phyloP scores from a whole-genome alignment of 768 basidiomycete genomes.

The Infundibulicybe gibba region DNA sequence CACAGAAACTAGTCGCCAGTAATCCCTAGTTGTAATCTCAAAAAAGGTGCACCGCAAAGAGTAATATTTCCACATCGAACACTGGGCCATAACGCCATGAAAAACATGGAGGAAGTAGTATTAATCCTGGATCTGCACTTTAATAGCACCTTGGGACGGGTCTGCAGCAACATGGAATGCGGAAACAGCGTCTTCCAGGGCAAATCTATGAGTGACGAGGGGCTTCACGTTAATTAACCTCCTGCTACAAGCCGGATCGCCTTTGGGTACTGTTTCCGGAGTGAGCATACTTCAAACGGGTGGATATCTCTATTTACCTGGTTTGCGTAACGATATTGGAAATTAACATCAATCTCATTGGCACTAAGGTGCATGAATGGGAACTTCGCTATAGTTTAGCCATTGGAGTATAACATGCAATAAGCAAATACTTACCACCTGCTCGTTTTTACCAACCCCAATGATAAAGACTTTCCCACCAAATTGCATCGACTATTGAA shows the following conservation, averaged over 20 bases:
- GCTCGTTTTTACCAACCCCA: slow-evolving; percentile 65
- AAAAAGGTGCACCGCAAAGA: no score
- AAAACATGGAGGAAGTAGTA: no score
- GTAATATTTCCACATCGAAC: no score
- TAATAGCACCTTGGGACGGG: slow-evolving; percentile 63
- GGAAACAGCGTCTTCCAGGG: slow-evolving; percentile 65
- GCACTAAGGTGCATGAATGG: slow-evolving; percentile 73
- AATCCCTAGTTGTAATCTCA: no score
- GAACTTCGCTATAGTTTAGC: slow-evolving; percentile 32
- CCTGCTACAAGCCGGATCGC: slow-evolving; percentile 81
- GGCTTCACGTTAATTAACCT: slow-evolving; percentile 67
- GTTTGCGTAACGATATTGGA: slow-evolving; percentile 69
- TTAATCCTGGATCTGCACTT: slow-evolving; percentile 63
- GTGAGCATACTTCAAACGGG: neutral
- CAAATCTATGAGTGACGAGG: slow-evolving; percentile 75
- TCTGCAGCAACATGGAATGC: slow-evolving; percentile 81
- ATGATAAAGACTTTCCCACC: slow-evolving; percentile 70
- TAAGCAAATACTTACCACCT: slow-evolving; percentile 32
- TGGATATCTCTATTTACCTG: slow-evolving; percentile 32
- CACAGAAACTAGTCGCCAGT: no score
- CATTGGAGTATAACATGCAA: slow-evolving; percentile 1
- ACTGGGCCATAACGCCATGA: no score
- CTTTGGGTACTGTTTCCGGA: slow-evolving; percentile 61
- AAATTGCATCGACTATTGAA: slow-evolving; percentile 51
- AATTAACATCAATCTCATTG: slow-evolving; percentile 65